phyloP scores from a whole-genome alignment of 441 rosid species.

The Sinapis alba region DNA sequence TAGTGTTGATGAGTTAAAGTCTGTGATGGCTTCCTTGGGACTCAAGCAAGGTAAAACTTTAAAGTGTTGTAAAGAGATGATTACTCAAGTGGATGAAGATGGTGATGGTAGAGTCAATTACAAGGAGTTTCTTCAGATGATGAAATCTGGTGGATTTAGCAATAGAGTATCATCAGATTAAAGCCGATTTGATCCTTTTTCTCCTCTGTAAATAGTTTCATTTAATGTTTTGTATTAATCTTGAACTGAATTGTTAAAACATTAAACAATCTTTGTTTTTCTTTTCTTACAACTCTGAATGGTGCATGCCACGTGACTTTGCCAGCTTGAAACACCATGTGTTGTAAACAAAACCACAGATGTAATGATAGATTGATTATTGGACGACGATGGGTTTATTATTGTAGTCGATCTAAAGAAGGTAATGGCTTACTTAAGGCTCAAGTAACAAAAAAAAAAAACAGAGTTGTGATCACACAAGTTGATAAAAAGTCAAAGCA shows the following conservation, averaged over 20 bases:
- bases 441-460: neutral
- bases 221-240: conserved; percentile 1
- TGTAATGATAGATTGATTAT: neutral
- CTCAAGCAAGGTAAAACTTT: conserved; percentile 69
- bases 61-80: conserved; percentile 79
- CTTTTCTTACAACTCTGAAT: neutral
- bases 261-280: neutral
- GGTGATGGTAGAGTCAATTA: conserved; percentile 90
- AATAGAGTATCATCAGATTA: neutral
- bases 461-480: neutral
- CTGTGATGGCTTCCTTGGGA: conserved; percentile 73
- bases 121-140: conserved; percentile 78
- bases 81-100: conserved; percentile 75
- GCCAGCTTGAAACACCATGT: neutral
- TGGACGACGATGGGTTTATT: neutral
- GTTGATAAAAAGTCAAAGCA: neutral
- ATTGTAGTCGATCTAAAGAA: neutral
- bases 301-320: neutral
- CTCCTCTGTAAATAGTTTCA: conserved; percentile 10
- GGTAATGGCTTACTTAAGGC: neutral
- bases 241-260: conserved; percentile 6
- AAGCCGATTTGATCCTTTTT: neutral
- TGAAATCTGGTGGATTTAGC: conserved; percentile 68
- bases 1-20: conserved; percentile 70
- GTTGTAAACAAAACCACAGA: neutral